Base-by-base conservation (phyloP, 768 basidiomycete species). In the Scleroderma bovista region DNA sequence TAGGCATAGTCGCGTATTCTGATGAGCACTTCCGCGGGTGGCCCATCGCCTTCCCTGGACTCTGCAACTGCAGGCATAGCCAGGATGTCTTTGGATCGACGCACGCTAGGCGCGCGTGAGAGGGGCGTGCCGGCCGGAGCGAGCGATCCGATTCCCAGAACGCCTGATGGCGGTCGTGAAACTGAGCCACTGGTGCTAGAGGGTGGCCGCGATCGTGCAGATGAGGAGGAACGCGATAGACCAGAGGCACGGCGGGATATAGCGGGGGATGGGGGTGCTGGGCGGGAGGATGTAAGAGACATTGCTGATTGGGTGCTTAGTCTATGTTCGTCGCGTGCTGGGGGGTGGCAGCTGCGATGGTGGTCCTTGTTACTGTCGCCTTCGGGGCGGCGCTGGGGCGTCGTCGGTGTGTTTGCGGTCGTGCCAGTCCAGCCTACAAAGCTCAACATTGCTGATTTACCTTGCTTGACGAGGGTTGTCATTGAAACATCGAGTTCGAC, bases 261-360 rank as follows among this genome's bases (percentile, higher is more conserved):
- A 0, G 72, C 77, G 15, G 82, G 83, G 2, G 80, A 83, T 4
- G 77, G 77, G 0, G 83, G 83, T 0, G 83, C 83, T 31, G 80
- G 81, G 5, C 83, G 78, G 1, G 74, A 74, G 12, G 76, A 74
- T 1, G 70, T 70, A 53, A 71, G 76, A 44, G 65, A 71, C 40
- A 42, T 61, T 11, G 54, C 47, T 7, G 64, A 66, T 16, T 59
- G 62, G 1, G 54, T 51, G 51, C 64, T 63, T 12, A 63, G 49
- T 6, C 61, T 56, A 52, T 55, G 52, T 23, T 31, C 44, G 29
- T 53, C 19, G 17, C 26, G 26, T 29, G 26, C 26, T 9, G 26
- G 26, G 4, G 26, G 26, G 5, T 29, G 26, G 9, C 26, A 29
- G 26, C 26, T 29, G 26, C n/a, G n/a, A n/a, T 29, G 26, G 26